phyloP scores from a whole-genome alignment of 2,329 filamentous ascomycete species.

The Cylindrodendrum hubeiense region DNA sequence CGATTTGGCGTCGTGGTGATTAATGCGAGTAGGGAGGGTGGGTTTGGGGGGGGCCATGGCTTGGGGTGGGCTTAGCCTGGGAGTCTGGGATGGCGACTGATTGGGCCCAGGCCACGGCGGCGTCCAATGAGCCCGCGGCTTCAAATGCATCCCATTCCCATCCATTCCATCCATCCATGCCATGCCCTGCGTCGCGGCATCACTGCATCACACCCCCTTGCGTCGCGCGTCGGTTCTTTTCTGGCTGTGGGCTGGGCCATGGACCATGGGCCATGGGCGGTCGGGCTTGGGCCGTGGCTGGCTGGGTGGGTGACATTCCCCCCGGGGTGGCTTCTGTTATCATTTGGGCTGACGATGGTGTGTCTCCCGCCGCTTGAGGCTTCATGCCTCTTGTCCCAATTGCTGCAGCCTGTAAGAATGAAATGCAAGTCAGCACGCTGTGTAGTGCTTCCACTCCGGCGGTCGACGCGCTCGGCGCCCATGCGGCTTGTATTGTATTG shows the following conservation, averaged over 20 bases:
- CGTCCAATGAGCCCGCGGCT: background rate
- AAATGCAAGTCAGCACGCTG: conserved; percentile 19
- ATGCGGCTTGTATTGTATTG: no score
- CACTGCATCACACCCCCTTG: background rate
- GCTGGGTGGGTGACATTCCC: background rate
- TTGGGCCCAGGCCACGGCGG: background rate
- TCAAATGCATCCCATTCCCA: background rate
- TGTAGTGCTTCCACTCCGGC: background rate
- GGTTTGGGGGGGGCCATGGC: conserved; percentile 1
- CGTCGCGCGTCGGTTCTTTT: background rate
- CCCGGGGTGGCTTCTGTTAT: conserved; percentile 17
- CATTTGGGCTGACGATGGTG: conserved; percentile 25
- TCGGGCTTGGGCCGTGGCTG: background rate
- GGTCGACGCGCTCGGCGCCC: no score
- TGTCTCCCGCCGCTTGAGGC: background rate
- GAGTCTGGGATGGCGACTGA: background rate
- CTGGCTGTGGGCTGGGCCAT: no score
- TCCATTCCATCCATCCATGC: no score
- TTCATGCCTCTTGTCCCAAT: conserved; percentile 1
- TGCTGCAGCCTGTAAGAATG: background rate
- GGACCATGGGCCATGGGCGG: no score
- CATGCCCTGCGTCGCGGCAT: background rate
- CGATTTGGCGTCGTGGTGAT: conserved; percentile 39
- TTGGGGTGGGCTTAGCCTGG: background rate
- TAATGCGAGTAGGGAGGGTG: conserved; percentile 30